These are phyloP conservation scores for Cyberlindnera amylophila DNA, from an alignment of 805 yeast genomes.

Conservation along the genomic window DNA sequence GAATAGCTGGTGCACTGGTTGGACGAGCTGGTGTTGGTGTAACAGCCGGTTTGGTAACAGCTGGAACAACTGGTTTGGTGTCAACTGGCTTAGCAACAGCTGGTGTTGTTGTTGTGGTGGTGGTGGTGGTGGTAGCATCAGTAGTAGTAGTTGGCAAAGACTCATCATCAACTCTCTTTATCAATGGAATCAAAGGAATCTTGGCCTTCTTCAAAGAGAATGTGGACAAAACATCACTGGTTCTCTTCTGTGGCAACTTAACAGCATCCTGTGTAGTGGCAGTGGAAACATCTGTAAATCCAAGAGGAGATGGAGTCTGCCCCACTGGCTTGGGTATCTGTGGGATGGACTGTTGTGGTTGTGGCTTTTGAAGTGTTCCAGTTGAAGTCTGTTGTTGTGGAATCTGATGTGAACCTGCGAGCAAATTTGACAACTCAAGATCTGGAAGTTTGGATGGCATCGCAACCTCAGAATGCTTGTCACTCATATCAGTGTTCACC, in stretches of 20 bases:
- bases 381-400: not conserved
- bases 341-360: too few species aligned
- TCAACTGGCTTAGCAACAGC: not conserved
- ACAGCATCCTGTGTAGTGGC: not conserved
- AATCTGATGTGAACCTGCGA: too few species aligned
- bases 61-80: not conserved
- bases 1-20: not conserved
- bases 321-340: too few species aligned
- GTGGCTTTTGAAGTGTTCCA: too few species aligned
- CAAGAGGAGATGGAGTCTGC: too few species aligned
- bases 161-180: conserved; percentile 4
- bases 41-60: not conserved
- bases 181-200: conserved; percentile 22
- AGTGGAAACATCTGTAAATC: not conserved
- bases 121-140: too few species aligned
- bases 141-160: too few species aligned
- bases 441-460: conserved; percentile 5
- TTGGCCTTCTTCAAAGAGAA: conserved; percentile 26
- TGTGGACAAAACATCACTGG: conserved; percentile 19
- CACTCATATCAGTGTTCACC: conserved; percentile 13
- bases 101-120: too few species aligned
- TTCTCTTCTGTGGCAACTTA: conserved; percentile 18
- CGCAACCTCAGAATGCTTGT: not conserved
- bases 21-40: not conserved
- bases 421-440: conserved; percentile 10